Evolutionary conservation across 345 rosid species (phyloP).

Genomic region (Eucalyptus viminalis): DNA sequence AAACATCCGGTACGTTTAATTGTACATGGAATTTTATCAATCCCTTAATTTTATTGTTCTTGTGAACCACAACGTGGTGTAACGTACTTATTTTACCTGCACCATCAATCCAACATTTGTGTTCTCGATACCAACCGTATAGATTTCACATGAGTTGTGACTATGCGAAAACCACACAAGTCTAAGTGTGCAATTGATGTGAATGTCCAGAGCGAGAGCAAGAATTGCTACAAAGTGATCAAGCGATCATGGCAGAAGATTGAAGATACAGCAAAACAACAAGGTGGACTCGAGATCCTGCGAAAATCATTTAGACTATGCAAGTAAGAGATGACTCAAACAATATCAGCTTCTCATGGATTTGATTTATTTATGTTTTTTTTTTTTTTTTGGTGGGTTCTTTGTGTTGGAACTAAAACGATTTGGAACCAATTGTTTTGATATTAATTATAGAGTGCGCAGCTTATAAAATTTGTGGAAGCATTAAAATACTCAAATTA

Average conservation of each 20-base stretch:
- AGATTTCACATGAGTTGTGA: neutral
- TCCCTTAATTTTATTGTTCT: no score
- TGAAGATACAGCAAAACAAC: conserved; percentile 5
- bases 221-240: conserved; percentile 47
- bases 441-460: no score
- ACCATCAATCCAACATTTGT: neutral
- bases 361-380: neutral
- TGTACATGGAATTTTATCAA: no score
- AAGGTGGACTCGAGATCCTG: conserved; percentile 24
- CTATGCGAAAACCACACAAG: neutral
- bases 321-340: conserved; percentile 12
- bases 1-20: no score
- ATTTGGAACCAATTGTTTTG: no score
- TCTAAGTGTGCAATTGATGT: neutral
- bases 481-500: no score
- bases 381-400: neutral
- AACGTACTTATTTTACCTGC: neutral
- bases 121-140: neutral
- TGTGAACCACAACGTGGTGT: neutral
- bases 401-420: no score
- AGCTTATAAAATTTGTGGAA: no score
- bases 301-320: conserved; percentile 33
- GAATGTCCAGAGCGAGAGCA: conserved; percentile 27
- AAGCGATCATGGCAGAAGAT: conserved; percentile 38
- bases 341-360: neutral